Evolutionary conservation across 768 basidiomycete genomes (phyloP).

Genomic region (Boletus pseudopeckii): DNA sequence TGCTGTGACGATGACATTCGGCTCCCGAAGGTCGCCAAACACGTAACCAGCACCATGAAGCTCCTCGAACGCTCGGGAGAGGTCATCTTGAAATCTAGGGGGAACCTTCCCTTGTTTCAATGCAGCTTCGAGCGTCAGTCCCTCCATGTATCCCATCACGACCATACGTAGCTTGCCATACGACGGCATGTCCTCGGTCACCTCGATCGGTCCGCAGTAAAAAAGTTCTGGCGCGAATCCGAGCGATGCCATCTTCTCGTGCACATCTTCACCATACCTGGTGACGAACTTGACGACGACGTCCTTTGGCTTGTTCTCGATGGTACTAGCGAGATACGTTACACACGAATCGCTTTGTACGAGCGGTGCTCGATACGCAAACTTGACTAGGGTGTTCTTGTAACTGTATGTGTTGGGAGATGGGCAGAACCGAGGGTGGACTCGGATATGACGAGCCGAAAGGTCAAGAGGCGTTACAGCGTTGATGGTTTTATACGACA

Average conservation of each 20-base stretch:
- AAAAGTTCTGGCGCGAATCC: constrained; percentile 30
- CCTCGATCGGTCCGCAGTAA: constrained; percentile 27
- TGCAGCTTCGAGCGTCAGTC: background rate
- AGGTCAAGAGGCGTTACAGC: background rate
- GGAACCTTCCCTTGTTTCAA: constrained; percentile 2
- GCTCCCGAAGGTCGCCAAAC: constrained; percentile 35
- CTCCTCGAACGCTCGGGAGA: constrained; percentile 14
- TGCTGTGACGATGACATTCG: constrained; percentile 31
- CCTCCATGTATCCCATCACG: constrained; percentile 37
- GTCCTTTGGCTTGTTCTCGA: background rate
- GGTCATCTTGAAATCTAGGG: constrained; percentile 10
- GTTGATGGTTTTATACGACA: constrained; percentile 19
- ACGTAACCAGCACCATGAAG: constrained; percentile 35
- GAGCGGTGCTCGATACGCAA: constrained; percentile 22
- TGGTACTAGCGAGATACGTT: constrained; percentile 22
- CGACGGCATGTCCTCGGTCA: constrained; percentile 1
- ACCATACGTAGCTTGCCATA: constrained; percentile 29
- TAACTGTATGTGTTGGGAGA: background rate
- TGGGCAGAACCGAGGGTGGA: constrained; percentile 21
- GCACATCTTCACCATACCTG: constrained; percentile 32
- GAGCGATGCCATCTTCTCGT: constrained; percentile 30
- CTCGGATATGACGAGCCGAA: background rate
- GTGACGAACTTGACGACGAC: constrained; percentile 38
- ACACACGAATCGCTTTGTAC: constrained; percentile 17
- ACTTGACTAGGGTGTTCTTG: background rate